Base-by-base conservation (phyloP, 2,329 filamentous ascomycete genomes). In the Aspergillus fructus region DNA sequence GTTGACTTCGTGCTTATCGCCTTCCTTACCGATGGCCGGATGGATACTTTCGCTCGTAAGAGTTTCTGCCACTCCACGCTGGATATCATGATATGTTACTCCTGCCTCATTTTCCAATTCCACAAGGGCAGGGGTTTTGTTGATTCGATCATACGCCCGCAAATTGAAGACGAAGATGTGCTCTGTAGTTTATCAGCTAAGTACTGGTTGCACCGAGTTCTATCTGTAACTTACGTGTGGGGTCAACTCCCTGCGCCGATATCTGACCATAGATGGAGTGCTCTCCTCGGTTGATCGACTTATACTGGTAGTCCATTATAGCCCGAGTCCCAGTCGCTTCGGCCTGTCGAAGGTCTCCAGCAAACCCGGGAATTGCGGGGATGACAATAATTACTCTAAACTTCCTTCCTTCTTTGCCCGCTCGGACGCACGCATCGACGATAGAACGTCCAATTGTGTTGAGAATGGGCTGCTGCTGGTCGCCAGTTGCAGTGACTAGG, bases 271-370 rank as follows among this genome's bases (percentile, higher is more conserved):
- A 94, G 52, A 99, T 97, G 4, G 91, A 96, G 70, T 97, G 82
- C 62, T 96, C 89, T 5, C 94, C 94, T 45, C 94, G 88, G 68
- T 89, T 91, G 63, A 99, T 96, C 0, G 91, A 96, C 76, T 96
- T 96, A 81, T 94, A 99, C 71, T 97, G 94, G 69, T 96, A 97
- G 71, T 97, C 93, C 91, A 99, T 97, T 68, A 97, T 99, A 11
- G 93, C 93, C 49, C 91, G 79, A 0, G 93, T 97, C 9, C 93
- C 93, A 1, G 85, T 85, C 0, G 93, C 93, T 19, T 89, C 91
- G 65, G 90, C 87, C 12, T 92, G 86, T 56, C 93, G 82, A 30
- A 99, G 81, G 69, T 97, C 93, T 46, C 93, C 93, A 0, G 93
- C 93, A 66, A 99, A 99, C 0, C 93, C 94, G 7, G 94, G 93